These are phyloP conservation scores for Vitis labrusca DNA, from an alignment of 164 flowering plant genomes.

Conservation along the genomic window DNA sequence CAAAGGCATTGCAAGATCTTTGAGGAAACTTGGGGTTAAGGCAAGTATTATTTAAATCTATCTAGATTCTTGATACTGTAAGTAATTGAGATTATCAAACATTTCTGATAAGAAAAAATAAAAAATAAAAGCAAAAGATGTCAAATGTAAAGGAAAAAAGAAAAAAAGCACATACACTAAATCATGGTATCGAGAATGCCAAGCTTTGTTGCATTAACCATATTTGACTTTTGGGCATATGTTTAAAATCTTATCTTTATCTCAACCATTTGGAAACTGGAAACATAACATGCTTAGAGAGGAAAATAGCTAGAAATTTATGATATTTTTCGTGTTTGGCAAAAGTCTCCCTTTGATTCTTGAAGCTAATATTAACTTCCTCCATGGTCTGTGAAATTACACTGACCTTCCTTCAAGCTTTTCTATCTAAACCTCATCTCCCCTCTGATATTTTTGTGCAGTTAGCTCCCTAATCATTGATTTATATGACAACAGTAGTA, in stretches of 20 bases:
- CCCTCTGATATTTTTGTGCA: background rate
- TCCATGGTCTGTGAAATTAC: background rate
- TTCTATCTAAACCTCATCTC: background rate
- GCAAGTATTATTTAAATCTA: conserved; percentile 37
- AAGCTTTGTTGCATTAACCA: too few relatives aligned
- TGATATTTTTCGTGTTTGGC: background rate
- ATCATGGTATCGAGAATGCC: too few relatives aligned
- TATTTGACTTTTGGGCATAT: too few relatives aligned
- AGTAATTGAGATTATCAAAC: too few relatives aligned
- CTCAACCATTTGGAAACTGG: too few relatives aligned
- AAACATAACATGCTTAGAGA: background rate
- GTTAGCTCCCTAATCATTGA: background rate
- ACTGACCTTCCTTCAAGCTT: background rate
- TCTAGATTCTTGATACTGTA: background rate
- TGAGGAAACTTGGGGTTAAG: conserved; percentile 84
- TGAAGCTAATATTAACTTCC: background rate
- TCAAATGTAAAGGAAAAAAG: too few relatives aligned
- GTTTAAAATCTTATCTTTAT: too few relatives aligned
- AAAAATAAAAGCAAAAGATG: too few relatives aligned
- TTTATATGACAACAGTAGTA: background rate
- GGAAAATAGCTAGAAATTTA: background rate
- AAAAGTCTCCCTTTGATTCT: background rate
- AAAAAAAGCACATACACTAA: too few relatives aligned
- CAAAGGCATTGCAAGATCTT: conserved; percentile 85
- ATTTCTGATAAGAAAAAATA: too few relatives aligned